A percentile compares a stretch with the other conserved stretches of the same genome.
Evolutionary conservation across 1,284 basidiomycete species (phyloP).

Genomic region (Microbotryum intermedium): DNA sequence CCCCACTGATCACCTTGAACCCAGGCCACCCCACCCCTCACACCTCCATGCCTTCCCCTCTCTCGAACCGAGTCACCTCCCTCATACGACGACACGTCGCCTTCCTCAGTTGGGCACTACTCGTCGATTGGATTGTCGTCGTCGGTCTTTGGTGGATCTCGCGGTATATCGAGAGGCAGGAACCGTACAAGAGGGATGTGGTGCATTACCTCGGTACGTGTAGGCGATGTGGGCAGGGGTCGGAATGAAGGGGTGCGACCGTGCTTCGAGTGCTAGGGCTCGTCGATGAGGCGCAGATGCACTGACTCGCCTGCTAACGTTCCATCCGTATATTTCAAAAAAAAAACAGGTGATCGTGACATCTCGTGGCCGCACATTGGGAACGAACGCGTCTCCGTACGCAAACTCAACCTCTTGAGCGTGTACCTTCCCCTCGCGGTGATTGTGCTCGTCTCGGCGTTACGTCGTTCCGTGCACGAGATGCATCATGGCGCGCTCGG

Average conservation of each 20-base stretch:
- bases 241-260: no score
- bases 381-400: conserved; percentile 13
- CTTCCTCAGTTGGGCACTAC: conserved; percentile 22
- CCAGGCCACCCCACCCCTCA: no score
- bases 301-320: no score
- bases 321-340: no score
- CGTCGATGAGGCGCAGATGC: no score
- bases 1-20: no score
- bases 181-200: conserved; percentile 17
- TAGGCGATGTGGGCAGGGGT: no score
- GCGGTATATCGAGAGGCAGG: conserved; percentile 5
- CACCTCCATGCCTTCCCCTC: no score
- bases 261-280: no score
- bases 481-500: conserved; percentile 27
- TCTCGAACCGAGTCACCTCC: no score
- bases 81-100: neutral
- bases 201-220: conserved; percentile 6
- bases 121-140: conserved; percentile 29
- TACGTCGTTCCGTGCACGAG: conserved; percentile 22
- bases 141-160: conserved; percentile 4
- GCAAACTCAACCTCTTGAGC: conserved; percentile 16
- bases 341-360: neutral
- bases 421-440: conserved; percentile 23
- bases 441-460: conserved; percentile 18
- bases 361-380: conserved; percentile 2